Evolutionary conservation across 2,329 filamentous ascomycete genomes (phyloP), one percentile per base, ranked within the genome.

Genomic region (Coccinonectria pachysandricola): DNA sequence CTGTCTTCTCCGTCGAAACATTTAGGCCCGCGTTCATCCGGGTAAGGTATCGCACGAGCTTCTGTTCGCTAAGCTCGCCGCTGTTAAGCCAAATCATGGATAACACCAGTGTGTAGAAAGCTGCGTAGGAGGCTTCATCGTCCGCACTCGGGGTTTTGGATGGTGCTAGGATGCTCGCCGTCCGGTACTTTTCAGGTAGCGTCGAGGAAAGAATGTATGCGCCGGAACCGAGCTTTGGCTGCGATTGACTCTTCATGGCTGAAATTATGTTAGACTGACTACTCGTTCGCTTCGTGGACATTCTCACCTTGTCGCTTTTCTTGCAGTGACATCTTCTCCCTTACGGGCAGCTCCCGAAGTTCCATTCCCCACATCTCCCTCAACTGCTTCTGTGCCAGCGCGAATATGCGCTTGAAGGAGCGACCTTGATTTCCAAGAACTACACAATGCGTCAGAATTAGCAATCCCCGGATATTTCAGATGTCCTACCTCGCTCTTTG

Each of bases 281-380:
- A 26, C 30, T 8, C 10, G 3, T 2, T 7, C 0, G 3, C 4
- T 21, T 12, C 6, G 8, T 8, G 4, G 10, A 12, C 10, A 21
- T 26, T 11, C 59, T 34, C 57, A 77, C 79, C 81, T 64, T 81
- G 77, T 43, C 84, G 73, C 49, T 71, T 72, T 37, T 93, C 82
- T 32, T 75, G 75, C 17, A 94, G 57, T 1, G 85, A 85, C 24
- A 82, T 68, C 53, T 86, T 92, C 46, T 95, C 88, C 45, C 71
- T 72, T 2, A 70, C 64, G 0, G 91, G 86, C 25, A 96, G 64
- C 56, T 95, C 87, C 4, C 74, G 66, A 65, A 98, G 71, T 51
- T 87, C 71, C 86, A 96, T 94, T n/a, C 91, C 91, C 56, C 94
- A 96, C 1, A 77, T 68, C 2, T 60, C 59, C 24, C 67, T 63